phyloP scores from a whole-genome alignment of 306 rosid genomes.

The Adenanthera pavonina region DNA sequence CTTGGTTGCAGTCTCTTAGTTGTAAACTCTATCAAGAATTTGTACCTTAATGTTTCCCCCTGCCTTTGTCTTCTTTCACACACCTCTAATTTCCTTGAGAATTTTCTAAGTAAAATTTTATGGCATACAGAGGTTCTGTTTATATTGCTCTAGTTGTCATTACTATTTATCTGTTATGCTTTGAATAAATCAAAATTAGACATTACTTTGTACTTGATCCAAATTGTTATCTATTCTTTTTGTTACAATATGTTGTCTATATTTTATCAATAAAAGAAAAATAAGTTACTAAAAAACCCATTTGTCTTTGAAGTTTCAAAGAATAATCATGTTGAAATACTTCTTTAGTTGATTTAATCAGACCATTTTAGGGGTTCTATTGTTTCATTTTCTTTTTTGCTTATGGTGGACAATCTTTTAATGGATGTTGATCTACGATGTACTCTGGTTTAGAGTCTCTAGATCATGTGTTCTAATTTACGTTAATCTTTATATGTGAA shows the following conservation, averaged over 20 bases:
- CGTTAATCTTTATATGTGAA: neutral
- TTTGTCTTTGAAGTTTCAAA: neutral
- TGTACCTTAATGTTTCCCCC: neutral
- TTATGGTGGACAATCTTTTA: neutral
- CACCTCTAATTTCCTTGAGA: neutral
- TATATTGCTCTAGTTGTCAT: neutral
- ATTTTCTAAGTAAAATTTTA: neutral
- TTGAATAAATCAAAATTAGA: neutral
- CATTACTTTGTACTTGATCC: neutral
- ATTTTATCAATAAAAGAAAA: neutral
- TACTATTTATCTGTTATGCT: neutral
- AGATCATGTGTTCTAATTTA: neutral
- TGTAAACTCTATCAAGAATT: conserved; percentile 20
- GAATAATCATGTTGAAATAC: neutral
- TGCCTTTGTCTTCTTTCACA: neutral
- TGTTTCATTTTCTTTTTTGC: neutral
- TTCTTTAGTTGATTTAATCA: neutral
- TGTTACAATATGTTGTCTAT: neutral
- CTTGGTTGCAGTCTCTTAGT: conserved; percentile 14
- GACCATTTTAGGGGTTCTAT: neutral
- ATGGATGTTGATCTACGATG: neutral
- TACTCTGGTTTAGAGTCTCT: neutral
- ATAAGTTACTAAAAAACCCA: neutral
- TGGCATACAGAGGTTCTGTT: neutral
- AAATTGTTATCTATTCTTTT: conserved; percentile 4